Evolutionary conservation across 495 filamentous ascomycete species (phyloP), one percentile per base, ranked within the genome.

Genomic region (Talaromyces proteolyticus): DNA sequence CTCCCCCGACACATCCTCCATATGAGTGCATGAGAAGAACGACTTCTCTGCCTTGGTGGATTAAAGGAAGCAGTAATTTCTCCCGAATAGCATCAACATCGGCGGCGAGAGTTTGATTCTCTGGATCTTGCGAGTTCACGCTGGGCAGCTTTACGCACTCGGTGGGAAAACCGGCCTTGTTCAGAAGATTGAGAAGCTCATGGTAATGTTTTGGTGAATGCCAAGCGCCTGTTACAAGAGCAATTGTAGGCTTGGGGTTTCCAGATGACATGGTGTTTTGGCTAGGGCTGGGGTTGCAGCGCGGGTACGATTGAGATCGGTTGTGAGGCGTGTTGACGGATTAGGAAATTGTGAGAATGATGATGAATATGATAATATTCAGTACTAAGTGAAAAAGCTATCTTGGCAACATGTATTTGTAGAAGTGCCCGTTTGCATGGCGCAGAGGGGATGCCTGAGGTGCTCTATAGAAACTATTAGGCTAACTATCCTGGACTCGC

Each of bases 181-280:
- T 52, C 16, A 75, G 58, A 10, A 47, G 52, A 39, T 69, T 57
- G 19, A 63, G 61, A 3, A 73, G 62, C 16, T 50, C 41, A 3
- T 62, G 55, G 54, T 68, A 73, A 43, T 69, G 67, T 18, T 61
- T 42, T 0, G 69, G 69, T 4, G 62, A 52, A 40, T 75, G 72
- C 68, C 72, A 75, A 7, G 68, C 53, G 10, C 72, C 69, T n/a
- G 68, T 68, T 22, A 72, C 54, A 20, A 73, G 58, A 16, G 73
- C 60, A 41, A 73, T 59, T 1, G 53, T 60, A 14, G 29, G 29
- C 29, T 34, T 34, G 4, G 29, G 29, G 14, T 34, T 34, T 14
- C 8, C 14, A 34, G 29, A 34, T 14, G 29, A 34, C 29, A 34
- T 34, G 29, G 29, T 8, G 29, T 14, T 14, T 10, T 10, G 8